phyloP scores from a whole-genome alignment of 2,329 filamentous ascomycete species.

The Botrytis fabae region DNA sequence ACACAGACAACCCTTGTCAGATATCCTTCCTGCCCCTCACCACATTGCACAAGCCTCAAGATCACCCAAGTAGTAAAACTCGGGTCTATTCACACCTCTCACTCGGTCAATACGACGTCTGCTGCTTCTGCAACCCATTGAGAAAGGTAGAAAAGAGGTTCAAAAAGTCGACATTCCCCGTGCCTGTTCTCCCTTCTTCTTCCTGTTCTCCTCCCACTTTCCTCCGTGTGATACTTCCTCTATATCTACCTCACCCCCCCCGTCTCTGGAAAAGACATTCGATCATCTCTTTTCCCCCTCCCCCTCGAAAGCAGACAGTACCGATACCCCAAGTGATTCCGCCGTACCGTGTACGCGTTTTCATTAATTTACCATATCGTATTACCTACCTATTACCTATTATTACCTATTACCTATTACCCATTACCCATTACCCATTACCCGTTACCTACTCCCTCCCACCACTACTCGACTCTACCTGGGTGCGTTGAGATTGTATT shows the following conservation, averaged over 20 bases:
- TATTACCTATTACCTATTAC: neutral
- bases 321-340: neutral
- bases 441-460: neutral
- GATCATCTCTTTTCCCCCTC: neutral
- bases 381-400: neutral
- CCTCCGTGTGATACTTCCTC: neutral
- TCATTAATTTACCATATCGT: neutral
- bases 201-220: neutral
- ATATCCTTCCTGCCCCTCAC: constrained; percentile 10
- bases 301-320: neutral
- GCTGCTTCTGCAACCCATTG: too few relatives aligned
- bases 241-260: neutral
- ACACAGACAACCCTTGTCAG: constrained; percentile 2
- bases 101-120: neutral
- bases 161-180: neutral
- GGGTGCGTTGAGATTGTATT: neutral
- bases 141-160: constrained; percentile 1
- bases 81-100: constrained; percentile 10
- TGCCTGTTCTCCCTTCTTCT: neutral
- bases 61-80: neutral
- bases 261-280: neutral
- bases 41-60: constrained; percentile 2
- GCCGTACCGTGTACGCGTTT: constrained; percentile 11
- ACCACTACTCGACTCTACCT: neutral
- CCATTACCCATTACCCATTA: neutral